A percentile compares a stretch with the other conserved stretches of the same genome.
phyloP scores from a whole-genome alignment of 1,284 basidiomycete genomes.

The Fistulina hepatica region DNA sequence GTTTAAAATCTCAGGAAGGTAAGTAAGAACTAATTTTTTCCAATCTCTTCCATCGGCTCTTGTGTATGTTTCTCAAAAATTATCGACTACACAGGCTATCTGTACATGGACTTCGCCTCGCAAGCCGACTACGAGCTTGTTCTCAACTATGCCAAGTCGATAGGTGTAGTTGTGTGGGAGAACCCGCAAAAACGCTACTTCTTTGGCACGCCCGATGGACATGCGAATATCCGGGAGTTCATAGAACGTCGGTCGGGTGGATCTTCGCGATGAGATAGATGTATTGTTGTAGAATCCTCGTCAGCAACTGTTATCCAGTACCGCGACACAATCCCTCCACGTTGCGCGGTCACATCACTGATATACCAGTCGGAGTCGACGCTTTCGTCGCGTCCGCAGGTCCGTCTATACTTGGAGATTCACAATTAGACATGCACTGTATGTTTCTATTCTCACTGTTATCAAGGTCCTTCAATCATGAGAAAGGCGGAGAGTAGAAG shows the following conservation, averaged over 20 bases:
- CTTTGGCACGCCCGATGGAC: slow-evolving; percentile 76
- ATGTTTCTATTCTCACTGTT: no score
- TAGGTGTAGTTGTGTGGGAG: slow-evolving; percentile 77
- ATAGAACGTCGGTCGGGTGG: slow-evolving; percentile 54
- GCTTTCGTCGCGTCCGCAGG: no score
- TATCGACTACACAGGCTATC: slow-evolving; percentile 45
- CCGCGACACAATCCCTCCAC: no score
- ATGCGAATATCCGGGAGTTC: slow-evolving; percentile 68
- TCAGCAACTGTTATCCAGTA: no score
- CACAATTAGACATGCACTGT: no score
- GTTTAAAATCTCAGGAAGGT: slow-evolving; percentile 84
- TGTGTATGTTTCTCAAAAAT: slow-evolving; percentile 12
- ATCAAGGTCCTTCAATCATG: no score
- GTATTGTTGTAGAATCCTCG: no score
- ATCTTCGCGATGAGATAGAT: no score
- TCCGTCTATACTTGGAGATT: no score
- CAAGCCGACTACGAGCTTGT: slow-evolving; percentile 83
- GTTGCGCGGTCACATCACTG: no score
- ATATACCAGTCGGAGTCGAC: no score
- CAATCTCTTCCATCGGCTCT: slow-evolving; percentile 15
- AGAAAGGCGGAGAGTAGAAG: no score
- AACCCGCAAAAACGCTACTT: slow-evolving; percentile 61
- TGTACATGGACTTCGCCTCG: slow-evolving; percentile 83
- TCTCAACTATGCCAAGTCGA: slow-evolving; percentile 73
- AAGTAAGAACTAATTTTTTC: slow-evolving; percentile 8